A percentile compares a stretch with the other conserved stretches of the same genome.
Conservation (phyloP, 495 filamentous ascomycete genomes). For the Trichoderma orchidacearum region DNA sequence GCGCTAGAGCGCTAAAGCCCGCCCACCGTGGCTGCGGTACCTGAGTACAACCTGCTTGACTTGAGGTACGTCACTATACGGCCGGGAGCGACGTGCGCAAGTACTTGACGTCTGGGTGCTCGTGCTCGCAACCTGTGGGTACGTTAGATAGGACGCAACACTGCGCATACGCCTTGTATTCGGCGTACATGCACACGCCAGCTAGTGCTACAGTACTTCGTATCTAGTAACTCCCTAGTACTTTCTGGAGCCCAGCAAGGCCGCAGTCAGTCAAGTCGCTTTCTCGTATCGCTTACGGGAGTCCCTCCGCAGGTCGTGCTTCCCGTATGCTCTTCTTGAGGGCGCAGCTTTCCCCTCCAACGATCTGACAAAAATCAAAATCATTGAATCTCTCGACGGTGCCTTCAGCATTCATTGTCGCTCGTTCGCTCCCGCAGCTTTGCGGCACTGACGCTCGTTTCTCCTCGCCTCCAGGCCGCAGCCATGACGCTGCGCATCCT, state of each 20-base stretch:
- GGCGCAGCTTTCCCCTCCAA: not conserved
- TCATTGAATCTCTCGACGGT: not conserved
- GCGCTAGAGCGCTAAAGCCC: not conserved
- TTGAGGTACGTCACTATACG: too few relatives aligned
- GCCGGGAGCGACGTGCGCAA: too few relatives aligned
- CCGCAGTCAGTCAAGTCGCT: too few relatives aligned
- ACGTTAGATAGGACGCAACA: too few relatives aligned
- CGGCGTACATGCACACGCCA: not conserved
- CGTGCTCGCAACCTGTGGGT: too few relatives aligned
- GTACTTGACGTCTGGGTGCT: too few relatives aligned
- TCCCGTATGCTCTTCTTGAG: not conserved
- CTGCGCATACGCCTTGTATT: too few relatives aligned
- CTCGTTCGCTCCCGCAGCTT: not conserved
- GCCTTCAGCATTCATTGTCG: not conserved
- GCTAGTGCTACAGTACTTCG: not conserved
- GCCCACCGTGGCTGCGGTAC: too few relatives aligned
- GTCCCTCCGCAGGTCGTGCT: not conserved
- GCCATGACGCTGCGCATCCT: conserved; percentile 14
- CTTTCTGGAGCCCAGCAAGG: not conserved
- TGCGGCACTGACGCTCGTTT: not conserved
- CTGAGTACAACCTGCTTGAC: too few relatives aligned
- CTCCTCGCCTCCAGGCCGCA: not conserved
- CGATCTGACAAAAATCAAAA: not conserved
- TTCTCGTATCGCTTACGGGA: not conserved
- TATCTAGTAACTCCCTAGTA: not conserved